phyloP scores from a whole-genome alignment of 2,329 filamentous ascomycete genomes.

The Clarireedia homoeocarpa region DNA sequence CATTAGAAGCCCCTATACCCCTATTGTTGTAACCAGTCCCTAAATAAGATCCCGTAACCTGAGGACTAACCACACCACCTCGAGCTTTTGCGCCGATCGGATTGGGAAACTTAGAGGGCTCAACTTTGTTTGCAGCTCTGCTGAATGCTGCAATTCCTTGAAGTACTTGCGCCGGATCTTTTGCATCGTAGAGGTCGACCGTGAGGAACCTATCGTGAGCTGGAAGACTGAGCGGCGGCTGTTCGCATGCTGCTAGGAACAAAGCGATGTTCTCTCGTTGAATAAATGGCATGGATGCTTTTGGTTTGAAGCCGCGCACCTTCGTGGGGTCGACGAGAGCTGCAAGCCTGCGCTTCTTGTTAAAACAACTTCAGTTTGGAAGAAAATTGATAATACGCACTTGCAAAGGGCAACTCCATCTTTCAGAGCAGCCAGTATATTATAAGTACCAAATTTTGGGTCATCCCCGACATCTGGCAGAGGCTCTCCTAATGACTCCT shows the following conservation, averaged over 20 bases:
- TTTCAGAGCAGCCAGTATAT: constrained; percentile 79
- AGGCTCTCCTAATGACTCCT: constrained; percentile 66
- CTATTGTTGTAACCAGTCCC: constrained; percentile 34
- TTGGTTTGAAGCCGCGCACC: constrained; percentile 75
- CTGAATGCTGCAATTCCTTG: constrained; percentile 92
- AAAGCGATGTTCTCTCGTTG: constrained; percentile 99
- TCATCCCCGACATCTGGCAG: constrained; percentile 50
- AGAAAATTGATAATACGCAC: constrained; percentile 40
- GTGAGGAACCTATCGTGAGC: constrained; percentile 95
- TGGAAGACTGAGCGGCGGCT: constrained; percentile 75
- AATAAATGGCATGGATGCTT: constrained; percentile 92
- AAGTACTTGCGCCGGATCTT: constrained; percentile 91
- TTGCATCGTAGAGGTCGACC: constrained; percentile 90
- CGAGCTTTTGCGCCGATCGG: constrained; percentile 65
- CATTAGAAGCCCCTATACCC: constrained; percentile 44
- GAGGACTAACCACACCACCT: constrained; percentile 54
- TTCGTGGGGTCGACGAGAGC: constrained; percentile 71
- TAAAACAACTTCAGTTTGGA: constrained; percentile 9
- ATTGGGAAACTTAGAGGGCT: constrained; percentile 65
- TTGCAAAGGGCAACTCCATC: constrained; percentile 91
- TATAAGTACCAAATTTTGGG: constrained; percentile 5
- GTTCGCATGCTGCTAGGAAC: constrained; percentile 83
- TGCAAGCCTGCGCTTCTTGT: constrained; percentile 48
- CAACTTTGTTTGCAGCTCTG: constrained; percentile 67
- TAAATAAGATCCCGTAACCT: constrained; percentile 47